These are phyloP conservation scores for Cyberlindnera maritima DNA, from an alignment of 805 yeast genomes.

Conservation along the genomic window DNA sequence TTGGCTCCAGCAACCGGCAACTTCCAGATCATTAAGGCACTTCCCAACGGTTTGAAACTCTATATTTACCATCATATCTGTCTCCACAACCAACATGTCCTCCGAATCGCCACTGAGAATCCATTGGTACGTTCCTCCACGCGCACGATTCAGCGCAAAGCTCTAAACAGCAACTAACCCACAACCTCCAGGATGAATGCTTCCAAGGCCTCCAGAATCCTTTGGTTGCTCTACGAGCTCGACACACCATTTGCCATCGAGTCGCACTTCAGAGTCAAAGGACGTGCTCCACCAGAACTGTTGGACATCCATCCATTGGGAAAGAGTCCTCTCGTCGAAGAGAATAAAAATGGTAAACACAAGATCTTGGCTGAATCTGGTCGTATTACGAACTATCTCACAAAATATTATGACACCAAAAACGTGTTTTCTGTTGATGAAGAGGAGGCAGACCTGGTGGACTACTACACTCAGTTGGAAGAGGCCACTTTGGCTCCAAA, in stretches of 20 bases:
- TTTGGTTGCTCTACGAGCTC: conserved; percentile 8
- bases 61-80: too few species aligned
- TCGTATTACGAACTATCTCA: conserved; percentile 48
- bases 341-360: conserved; percentile 2
- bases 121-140: not conserved
- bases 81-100: too few species aligned
- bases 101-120: too few species aligned
- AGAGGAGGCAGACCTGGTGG: conserved; percentile 40
- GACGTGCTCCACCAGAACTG: conserved; percentile 6
- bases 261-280: conserved; percentile 1
- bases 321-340: not conserved
- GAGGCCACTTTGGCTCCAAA: conserved; percentile 56
- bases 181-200: not conserved
- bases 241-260: conserved; percentile 1
- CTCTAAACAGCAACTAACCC: too few species aligned
- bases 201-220: not conserved
- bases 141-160: too few species aligned
- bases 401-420: conserved; percentile 44
- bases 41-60: too few species aligned
- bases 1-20: too few species aligned
- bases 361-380: conserved; percentile 56
- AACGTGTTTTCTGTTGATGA: conserved; percentile 33
- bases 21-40: too few species aligned
- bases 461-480: conserved; percentile 50
- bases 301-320: conserved; percentile 9